phyloP scores from a whole-genome alignment of 2,329 filamentous ascomycete genomes.

The Phaeomoniella chlamydospora region DNA sequence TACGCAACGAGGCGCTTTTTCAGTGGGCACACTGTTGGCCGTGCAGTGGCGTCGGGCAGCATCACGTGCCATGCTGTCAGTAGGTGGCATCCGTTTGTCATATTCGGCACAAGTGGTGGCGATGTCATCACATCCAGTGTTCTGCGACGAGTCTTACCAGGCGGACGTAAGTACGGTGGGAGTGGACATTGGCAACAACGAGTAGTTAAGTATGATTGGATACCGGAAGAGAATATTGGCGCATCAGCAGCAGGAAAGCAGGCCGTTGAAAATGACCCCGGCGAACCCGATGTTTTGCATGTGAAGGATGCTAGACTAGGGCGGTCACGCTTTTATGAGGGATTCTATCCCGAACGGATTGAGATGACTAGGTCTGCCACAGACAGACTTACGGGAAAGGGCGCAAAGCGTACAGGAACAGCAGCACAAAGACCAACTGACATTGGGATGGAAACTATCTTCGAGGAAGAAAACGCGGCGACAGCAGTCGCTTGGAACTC shows the following conservation, averaged over 20 bases:
- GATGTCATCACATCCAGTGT: slow-evolving; percentile 37
- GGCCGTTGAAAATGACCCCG: slow-evolving; percentile 1
- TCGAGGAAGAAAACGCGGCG: slow-evolving; percentile 49
- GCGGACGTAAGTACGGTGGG: slow-evolving; percentile 18
- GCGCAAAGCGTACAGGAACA: slow-evolving; percentile 9
- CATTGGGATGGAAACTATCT: slow-evolving; percentile 25
- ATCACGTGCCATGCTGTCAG: not conserved
- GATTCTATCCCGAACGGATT: slow-evolving; percentile 24
- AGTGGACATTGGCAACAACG: slow-evolving; percentile 32
- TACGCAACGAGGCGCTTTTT: slow-evolving; percentile 24
- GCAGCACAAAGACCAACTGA: slow-evolving; percentile 3
- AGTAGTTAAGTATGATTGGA: slow-evolving; percentile 46
- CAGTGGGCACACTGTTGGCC: slow-evolving; percentile 18
- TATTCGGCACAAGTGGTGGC: slow-evolving; percentile 35
- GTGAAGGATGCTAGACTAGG: slow-evolving; percentile 13
- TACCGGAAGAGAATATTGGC: slow-evolving; percentile 11
- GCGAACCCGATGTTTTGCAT: slow-evolving; percentile 5
- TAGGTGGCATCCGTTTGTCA: slow-evolving; percentile 1
- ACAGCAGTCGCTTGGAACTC: slow-evolving; percentile 55
- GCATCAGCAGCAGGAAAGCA: not conserved
- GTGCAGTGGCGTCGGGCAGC: not conserved
- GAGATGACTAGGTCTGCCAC: slow-evolving; percentile 16
- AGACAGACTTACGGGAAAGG: slow-evolving; percentile 15
- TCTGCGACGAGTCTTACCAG: slow-evolving; percentile 29
- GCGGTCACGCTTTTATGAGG: slow-evolving; percentile 27